Evolutionary conservation across 2,329 filamentous ascomycete species (phyloP).

Genomic region (Ambrosiella xylebori): DNA sequence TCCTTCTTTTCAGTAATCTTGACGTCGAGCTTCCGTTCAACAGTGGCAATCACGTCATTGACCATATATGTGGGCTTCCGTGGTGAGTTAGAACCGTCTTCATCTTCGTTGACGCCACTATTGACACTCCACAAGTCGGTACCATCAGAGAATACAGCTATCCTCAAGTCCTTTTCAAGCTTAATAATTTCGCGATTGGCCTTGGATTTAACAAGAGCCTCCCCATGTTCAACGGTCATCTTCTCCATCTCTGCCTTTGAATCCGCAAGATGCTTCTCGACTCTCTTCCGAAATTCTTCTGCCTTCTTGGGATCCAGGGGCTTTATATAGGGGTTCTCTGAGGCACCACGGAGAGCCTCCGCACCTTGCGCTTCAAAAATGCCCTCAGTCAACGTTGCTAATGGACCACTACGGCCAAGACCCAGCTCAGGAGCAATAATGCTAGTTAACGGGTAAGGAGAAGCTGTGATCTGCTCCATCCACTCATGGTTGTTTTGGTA

Average conservation of each 20-base stretch:
- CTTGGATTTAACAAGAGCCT: conserved; percentile 57
- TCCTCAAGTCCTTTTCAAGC: conserved; percentile 60
- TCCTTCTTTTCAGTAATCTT: conserved; percentile 46
- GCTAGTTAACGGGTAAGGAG: conserved; percentile 69
- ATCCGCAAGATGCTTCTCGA: conserved; percentile 51
- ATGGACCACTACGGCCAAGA: conserved; percentile 65
- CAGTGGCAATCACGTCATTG: conserved; percentile 56
- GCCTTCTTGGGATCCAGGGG: conserved; percentile 60
- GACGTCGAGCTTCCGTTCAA: conserved; percentile 54
- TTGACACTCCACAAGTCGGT: conserved; percentile 48
- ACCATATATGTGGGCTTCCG: conserved; percentile 35
- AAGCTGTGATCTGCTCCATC: conserved; percentile 96
- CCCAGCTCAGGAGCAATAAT: conserved; percentile 79
- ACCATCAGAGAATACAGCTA: conserved; percentile 41
- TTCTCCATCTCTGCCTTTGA: conserved; percentile 69
- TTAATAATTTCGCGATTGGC: conserved; percentile 50
- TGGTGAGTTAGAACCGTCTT: conserved; percentile 24
- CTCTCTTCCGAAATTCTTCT: conserved; percentile 67
- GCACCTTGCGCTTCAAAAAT: conserved; percentile 54
- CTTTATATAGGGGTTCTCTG: conserved; percentile 42
- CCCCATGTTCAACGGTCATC: conserved; percentile 64
- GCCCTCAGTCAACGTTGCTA: conserved; percentile 65
- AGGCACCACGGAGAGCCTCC: conserved; percentile 28
- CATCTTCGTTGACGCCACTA: conserved; percentile 30
- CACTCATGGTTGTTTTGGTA: conserved; percentile 95